Percentiles rank a stretch among this genome's conserved stretches.
Conservation (phyloP, 495 filamentous ascomycete genomes). For the Penicillium verhagenii region DNA sequence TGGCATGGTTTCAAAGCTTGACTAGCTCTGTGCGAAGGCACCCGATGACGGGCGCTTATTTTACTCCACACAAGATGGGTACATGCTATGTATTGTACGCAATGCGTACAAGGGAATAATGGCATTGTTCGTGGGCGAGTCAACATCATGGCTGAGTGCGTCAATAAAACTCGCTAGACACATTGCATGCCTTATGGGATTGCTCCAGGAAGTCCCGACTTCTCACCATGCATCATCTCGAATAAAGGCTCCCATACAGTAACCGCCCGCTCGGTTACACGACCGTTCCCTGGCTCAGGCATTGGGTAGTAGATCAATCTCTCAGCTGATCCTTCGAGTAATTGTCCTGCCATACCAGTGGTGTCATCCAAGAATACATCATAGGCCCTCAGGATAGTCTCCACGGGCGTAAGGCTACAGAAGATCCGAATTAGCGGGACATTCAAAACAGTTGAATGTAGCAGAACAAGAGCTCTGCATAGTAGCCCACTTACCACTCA, state of each 20-base stretch:
- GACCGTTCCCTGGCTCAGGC: constrained; percentile 26
- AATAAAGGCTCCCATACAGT: constrained; percentile 37
- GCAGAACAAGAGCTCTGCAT: too few relatives aligned
- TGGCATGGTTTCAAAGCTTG: not conserved
- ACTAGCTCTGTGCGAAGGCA: too few relatives aligned
- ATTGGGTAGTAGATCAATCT: constrained; percentile 23
- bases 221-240: constrained; percentile 26
- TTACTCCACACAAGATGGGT: too few relatives aligned
- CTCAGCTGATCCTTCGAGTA: constrained; percentile 29
- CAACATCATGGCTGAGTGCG: too few relatives aligned
- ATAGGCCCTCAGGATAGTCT: constrained; percentile 26
- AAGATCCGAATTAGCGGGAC: not conserved
- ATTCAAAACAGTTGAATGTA: too few relatives aligned
- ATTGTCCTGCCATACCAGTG: constrained; percentile 26
- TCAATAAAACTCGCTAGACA: too few relatives aligned
- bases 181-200: constrained; percentile 17
- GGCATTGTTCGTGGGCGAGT: too few relatives aligned
- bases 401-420: constrained; percentile 23
- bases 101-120: too few relatives aligned
- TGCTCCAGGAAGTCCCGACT: constrained; percentile 23
- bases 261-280: constrained; percentile 24
- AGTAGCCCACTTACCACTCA: constrained; percentile 31
- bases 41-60: too few relatives aligned
- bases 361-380: constrained; percentile 27
- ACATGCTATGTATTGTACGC: too few relatives aligned